A percentile compares a stretch with the other conserved stretches of the same genome.
These are phyloP conservation scores for Nannochloris sp. DNA, from an alignment of 139 green algal species.

Conservation along the genomic window DNA sequence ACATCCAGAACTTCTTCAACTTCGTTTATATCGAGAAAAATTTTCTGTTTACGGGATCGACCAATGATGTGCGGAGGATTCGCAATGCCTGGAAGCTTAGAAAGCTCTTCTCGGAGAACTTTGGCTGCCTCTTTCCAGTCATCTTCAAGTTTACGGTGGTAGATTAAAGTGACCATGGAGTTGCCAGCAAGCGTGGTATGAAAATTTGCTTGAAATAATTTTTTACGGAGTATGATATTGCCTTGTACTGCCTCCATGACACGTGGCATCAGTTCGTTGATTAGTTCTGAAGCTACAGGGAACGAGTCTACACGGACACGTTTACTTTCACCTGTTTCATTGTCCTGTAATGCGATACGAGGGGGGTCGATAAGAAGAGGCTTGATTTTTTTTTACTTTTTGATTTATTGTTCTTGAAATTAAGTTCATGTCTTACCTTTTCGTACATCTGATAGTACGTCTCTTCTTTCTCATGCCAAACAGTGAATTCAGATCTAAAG, in stretches of 20 bases:
- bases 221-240: slow-evolving; percentile 25
- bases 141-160: slow-evolving; percentile 73
- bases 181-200: slow-evolving; percentile 79
- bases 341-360: neutral
- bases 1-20: slow-evolving; percentile 62
- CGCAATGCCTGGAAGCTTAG: slow-evolving; percentile 1
- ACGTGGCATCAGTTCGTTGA: slow-evolving; percentile 76
- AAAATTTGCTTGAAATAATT: slow-evolving; percentile 79
- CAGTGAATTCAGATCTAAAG: slow-evolving; percentile 52
- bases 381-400: neutral
- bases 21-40: slow-evolving; percentile 51
- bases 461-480: slow-evolving; percentile 61
- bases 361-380: neutral
- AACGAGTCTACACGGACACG: slow-evolving; percentile 64
- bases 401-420: neutral
- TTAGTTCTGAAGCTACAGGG: slow-evolving; percentile 63
- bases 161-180: slow-evolving; percentile 79
- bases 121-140: slow-evolving; percentile 36
- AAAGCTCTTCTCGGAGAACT: slow-evolving; percentile 7
- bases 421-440: slow-evolving; percentile 20
- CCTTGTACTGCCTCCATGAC: slow-evolving; percentile 42
- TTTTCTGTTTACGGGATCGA: slow-evolving; percentile 69
- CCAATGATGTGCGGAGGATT: slow-evolving; percentile 32
- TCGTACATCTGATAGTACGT: slow-evolving; percentile 70
- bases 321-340: slow-evolving; percentile 9